Evolutionary conservation across 176 grass and related monocot genomes (phyloP).

Genomic region (Echinochloa phyllopogon): DNA sequence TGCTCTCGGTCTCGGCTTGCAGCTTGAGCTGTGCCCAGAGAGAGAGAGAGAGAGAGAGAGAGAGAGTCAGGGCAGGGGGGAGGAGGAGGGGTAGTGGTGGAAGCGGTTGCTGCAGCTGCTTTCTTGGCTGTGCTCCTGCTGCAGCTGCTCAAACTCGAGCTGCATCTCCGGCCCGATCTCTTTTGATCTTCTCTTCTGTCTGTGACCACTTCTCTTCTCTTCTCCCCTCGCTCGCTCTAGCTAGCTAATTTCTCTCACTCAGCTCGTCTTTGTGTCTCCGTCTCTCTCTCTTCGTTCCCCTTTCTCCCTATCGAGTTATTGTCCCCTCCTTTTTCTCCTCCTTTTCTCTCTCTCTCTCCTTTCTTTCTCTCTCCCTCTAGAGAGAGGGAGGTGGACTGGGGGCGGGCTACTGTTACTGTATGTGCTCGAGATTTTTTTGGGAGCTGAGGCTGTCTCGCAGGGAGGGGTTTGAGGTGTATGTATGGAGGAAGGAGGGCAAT

Average conservation of each 20-base stretch:
- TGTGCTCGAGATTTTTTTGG: conserved; percentile 55
- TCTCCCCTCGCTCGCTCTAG: conserved; percentile 7
- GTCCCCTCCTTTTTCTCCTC: conserved; percentile 31
- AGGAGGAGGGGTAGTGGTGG: conserved; percentile 35
- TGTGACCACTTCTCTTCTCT: conserved; percentile 40
- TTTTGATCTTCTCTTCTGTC: conserved; percentile 51
- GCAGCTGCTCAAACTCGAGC: conserved; percentile 46
- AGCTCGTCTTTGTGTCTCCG: too few relatives aligned
- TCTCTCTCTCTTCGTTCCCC: background rate
- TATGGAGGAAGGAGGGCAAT: conserved; percentile 46
- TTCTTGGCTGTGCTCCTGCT: conserved; percentile 51
- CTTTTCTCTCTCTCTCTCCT: background rate
- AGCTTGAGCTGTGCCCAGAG: too few relatives aligned
- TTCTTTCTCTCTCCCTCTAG: background rate
- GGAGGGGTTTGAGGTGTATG: conserved; percentile 10
- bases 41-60: too few relatives aligned
- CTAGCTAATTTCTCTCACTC: background rate
- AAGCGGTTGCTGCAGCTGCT: conserved; percentile 44
- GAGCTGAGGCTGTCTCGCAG: conserved; percentile 11
- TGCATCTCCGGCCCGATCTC: conserved; percentile 55
- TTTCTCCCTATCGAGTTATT: conserved; percentile 32
- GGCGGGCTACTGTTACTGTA: conserved; percentile 15
- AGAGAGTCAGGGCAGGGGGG: background rate
- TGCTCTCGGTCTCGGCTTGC: too few relatives aligned
- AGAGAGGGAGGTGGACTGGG: conserved; percentile 18